Conservation (phyloP, 1,139 yeast genomes). For the Suhomyces anneliseae region DNA sequence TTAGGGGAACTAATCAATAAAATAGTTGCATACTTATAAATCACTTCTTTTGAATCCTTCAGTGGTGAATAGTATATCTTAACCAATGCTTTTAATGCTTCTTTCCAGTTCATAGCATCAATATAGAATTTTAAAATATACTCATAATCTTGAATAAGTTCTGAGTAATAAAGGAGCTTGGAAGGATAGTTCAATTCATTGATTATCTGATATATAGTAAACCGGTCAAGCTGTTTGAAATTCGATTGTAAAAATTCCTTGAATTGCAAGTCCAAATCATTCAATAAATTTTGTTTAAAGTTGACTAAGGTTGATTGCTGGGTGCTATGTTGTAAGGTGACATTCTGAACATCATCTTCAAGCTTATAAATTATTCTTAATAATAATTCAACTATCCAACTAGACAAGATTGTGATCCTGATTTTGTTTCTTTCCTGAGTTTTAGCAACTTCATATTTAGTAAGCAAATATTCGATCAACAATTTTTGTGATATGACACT, state of each 20-base stretch:
- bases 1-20: constrained; percentile 68
- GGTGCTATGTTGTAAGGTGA: not conserved
- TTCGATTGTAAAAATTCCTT: constrained; percentile 54
- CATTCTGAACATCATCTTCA: constrained; percentile 18
- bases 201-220: constrained; percentile 72
- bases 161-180: constrained; percentile 69
- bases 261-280: constrained; percentile 34
- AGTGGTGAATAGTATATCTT: constrained; percentile 47
- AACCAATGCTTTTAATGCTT: constrained; percentile 59
- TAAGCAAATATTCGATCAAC: constrained; percentile 55
- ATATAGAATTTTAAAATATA: constrained; percentile 72
- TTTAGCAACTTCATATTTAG: constrained; percentile 48
- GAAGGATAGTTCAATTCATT: constrained; percentile 62
- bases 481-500: constrained; percentile 26
- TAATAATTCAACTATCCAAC: constrained; percentile 77
- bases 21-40: constrained; percentile 68
- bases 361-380: constrained; percentile 27
- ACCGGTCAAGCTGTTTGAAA: constrained; percentile 53
- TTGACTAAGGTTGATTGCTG: not conserved
- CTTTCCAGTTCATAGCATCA: constrained; percentile 68
- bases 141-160: constrained; percentile 63
- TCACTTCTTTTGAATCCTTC: constrained; percentile 30
- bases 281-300: constrained; percentile 10
- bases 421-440: constrained; percentile 41
- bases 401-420: constrained; percentile 63